These are phyloP conservation scores for Heterobasidion irregulare DNA, from an alignment of 1,284 basidiomycete species.

Conservation along the genomic window DNA sequence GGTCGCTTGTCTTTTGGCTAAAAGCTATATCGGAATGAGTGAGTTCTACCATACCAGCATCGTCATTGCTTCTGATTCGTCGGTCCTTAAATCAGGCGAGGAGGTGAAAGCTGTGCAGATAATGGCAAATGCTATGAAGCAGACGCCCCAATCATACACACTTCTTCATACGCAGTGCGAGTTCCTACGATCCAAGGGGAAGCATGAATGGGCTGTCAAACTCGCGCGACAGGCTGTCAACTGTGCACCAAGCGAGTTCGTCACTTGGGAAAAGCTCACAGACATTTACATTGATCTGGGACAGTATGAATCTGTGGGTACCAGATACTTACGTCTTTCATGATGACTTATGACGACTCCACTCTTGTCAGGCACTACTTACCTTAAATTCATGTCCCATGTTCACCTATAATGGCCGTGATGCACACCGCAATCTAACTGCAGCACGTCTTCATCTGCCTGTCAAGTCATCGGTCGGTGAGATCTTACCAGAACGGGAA, in stretches of 20 bases:
- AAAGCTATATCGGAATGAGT: slow-evolving; percentile 97
- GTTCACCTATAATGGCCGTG: slow-evolving; percentile 98
- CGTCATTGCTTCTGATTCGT: background rate
- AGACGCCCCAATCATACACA: slow-evolving; percentile 88
- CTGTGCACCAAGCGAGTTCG: slow-evolving; percentile 95
- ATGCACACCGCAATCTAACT: slow-evolving; percentile 83
- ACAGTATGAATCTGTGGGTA: slow-evolving; percentile 70
- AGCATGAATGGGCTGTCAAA: slow-evolving; percentile 85
- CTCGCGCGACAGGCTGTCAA: slow-evolving; percentile 94
- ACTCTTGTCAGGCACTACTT: slow-evolving; percentile 58
- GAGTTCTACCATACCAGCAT: slow-evolving; percentile 24
- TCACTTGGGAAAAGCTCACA: slow-evolving; percentile 97
- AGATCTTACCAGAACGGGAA: slow-evolving; percentile 64
- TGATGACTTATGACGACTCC: background rate
- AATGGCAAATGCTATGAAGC: slow-evolving; percentile 78
- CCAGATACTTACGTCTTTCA: background rate
- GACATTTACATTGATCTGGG: slow-evolving; percentile 90
- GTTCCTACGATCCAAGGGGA: slow-evolving; percentile 82
- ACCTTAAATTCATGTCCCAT: slow-evolving; percentile 99
- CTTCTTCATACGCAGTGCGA: slow-evolving; percentile 93
- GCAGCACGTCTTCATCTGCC: slow-evolving; percentile 85
- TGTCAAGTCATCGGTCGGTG: slow-evolving; percentile 77
- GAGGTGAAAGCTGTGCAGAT: slow-evolving; percentile 98
- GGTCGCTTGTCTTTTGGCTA: slow-evolving; percentile 82
- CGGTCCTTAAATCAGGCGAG: slow-evolving; percentile 59